These are phyloP conservation scores for Drechslerella coelobrocha DNA, from an alignment of 2,329 filamentous ascomycete genomes.

Conservation along the genomic window DNA sequence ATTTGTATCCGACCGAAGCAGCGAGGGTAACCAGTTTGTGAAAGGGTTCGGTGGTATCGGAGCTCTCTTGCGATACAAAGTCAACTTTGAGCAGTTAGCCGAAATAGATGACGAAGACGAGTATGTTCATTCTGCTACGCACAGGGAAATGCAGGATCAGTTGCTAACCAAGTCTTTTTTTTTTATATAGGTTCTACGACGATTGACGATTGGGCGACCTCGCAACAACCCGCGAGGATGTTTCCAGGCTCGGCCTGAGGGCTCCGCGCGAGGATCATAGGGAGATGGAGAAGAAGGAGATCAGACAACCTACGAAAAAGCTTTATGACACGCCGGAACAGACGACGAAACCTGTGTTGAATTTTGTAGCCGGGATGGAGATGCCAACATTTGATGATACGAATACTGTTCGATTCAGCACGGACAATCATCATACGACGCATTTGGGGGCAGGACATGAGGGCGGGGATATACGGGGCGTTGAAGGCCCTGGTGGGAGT, in stretches of 20 bases:
- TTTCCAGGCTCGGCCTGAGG: constrained; percentile 55
- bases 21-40: constrained; percentile 99
- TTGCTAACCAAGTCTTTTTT: constrained; percentile 9
- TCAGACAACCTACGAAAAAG: constrained; percentile 43
- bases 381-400: constrained; percentile 26
- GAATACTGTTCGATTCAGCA: constrained; percentile 26
- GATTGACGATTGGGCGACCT: constrained; percentile 56
- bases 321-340: constrained; percentile 51
- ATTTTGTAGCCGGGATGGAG: constrained; percentile 43
- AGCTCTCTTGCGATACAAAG: constrained; percentile 96
- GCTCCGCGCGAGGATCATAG: constrained; percentile 53
- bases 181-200: constrained; percentile 51
- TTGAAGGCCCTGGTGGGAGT: neutral
- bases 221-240: constrained; percentile 55
- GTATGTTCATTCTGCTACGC: constrained; percentile 63
- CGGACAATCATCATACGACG: constrained; percentile 15
- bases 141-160: neutral
- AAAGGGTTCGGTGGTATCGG: constrained; percentile 99
- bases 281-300: constrained; percentile 51
- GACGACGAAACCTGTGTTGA: constrained; percentile 50
- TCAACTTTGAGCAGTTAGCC: constrained; percentile 99
- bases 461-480: neutral
- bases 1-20: constrained; percentile 96
- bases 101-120: constrained; percentile 91
- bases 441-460: neutral